Evolutionary conservation across 148 eudicot species (phyloP).

Genomic region (Persicaria maculosa): DNA sequence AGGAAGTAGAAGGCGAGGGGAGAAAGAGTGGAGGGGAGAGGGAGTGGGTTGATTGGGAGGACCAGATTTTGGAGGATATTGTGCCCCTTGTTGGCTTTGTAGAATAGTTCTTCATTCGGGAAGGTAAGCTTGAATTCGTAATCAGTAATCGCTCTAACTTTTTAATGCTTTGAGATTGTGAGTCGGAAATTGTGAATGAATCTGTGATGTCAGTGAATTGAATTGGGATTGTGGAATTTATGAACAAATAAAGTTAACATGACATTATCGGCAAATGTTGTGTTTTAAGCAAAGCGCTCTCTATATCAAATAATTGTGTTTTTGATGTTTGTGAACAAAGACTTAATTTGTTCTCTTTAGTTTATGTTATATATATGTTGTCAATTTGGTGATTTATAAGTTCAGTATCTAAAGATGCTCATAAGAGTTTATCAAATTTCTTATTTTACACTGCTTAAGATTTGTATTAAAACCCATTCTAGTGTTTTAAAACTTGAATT

Average conservation of each 20-base stretch:
- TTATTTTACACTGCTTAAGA: too few species aligned
- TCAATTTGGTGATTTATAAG: too few species aligned
- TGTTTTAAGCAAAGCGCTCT: too few species aligned
- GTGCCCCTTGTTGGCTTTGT: conserved; percentile 86
- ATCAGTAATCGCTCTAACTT: neutral
- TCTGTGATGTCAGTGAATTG: neutral
- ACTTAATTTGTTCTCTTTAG: too few species aligned
- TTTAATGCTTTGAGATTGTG: neutral
- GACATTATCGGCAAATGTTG: too few species aligned
- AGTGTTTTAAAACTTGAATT: too few species aligned
- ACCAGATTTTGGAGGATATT: conserved; percentile 73
- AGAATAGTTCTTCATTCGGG: conserved; percentile 96
- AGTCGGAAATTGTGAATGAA: conserved; percentile 9
- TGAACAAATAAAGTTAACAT: neutral
- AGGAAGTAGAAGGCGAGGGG: conserved; percentile 7
- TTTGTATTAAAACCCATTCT: too few species aligned
- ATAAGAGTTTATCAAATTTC: too few species aligned
- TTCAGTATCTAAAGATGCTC: too few species aligned
- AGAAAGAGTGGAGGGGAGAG: conserved; percentile 12
- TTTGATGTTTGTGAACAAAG: too few species aligned
- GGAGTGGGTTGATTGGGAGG: conserved; percentile 81
- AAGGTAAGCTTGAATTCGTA: conserved; percentile 34
- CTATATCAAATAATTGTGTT: too few species aligned
- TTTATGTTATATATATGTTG: too few species aligned
- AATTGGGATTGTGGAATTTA: neutral